Conservation (phyloP, 768 basidiomycete species). For the Clavulina sp. region DNA sequence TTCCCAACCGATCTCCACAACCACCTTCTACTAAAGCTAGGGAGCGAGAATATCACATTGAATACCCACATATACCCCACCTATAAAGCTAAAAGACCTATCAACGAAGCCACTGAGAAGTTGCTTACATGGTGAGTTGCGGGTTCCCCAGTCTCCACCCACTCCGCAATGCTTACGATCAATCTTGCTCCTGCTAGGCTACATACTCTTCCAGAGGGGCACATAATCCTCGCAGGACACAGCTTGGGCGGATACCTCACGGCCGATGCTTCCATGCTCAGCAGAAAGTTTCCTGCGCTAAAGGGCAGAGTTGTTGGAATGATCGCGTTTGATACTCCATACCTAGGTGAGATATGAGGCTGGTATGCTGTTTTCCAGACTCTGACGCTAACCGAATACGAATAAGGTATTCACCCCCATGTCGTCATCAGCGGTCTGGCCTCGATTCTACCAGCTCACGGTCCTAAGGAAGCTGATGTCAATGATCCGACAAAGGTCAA, state of each 20-base stretch:
- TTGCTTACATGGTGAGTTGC: neutral
- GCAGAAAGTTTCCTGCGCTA: neutral
- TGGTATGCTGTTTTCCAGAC: too few relatives aligned
- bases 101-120: neutral
- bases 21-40: neutral
- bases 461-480: neutral
- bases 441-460: slow-evolving; percentile 3
- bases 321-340: slow-evolving; percentile 8
- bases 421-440: slow-evolving; percentile 9
- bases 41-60: slow-evolving; percentile 3
- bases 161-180: neutral
- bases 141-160: neutral
- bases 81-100: slow-evolving; percentile 8
- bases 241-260: slow-evolving; percentile 6
- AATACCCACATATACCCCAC: slow-evolving; percentile 10
- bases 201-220: neutral
- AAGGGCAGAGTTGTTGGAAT: slow-evolving; percentile 5
- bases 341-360: too few relatives aligned
- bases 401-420: slow-evolving; percentile 10
- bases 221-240: neutral
- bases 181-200: neutral
- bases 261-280: slow-evolving; percentile 6
- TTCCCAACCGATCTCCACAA: slow-evolving; percentile 10
- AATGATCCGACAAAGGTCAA: slow-evolving; percentile 8
- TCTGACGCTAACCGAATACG: too few relatives aligned